Conservation (phyloP, 176 grass and related monocot species). For the Cenchrus purpureus region DNA sequence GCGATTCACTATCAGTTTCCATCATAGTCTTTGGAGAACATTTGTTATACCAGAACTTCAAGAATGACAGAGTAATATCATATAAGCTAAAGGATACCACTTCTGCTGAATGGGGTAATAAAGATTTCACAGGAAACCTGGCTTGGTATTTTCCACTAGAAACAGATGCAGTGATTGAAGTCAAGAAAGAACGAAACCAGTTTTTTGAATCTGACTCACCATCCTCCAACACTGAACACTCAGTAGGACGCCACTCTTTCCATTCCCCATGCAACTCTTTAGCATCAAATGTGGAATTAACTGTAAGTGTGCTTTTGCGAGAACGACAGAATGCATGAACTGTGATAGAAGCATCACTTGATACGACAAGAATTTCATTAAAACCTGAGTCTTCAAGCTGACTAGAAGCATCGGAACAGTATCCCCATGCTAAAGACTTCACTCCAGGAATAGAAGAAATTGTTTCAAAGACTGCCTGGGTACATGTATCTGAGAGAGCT, state of each 20-base stretch:
- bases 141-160: constrained; percentile 71
- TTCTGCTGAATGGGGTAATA: constrained; percentile 70
- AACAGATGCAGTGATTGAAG: constrained; percentile 56
- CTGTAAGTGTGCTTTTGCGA: constrained; percentile 43
- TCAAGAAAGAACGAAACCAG: constrained; percentile 67
- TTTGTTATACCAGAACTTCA: constrained; percentile 54
- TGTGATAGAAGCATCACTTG: constrained; percentile 59
- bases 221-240: constrained; percentile 46
- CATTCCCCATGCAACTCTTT: constrained; percentile 71
- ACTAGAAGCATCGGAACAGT: constrained; percentile 58
- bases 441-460: constrained; percentile 77
- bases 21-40: constrained; percentile 31
- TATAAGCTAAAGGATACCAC: constrained; percentile 84
- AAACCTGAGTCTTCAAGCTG: constrained; percentile 62
- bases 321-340: constrained; percentile 72
- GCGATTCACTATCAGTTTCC: constrained; percentile 21
- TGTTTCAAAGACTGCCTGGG: constrained; percentile 44
- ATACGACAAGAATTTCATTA: constrained; percentile 85
- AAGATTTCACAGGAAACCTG: constrained; percentile 69
- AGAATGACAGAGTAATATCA: constrained; percentile 64
- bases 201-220: constrained; percentile 46
- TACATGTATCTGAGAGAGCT: constrained; percentile 38
- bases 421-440: constrained; percentile 87
- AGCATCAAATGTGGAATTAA: constrained; percentile 43
- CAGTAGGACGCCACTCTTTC: constrained; percentile 67